Evolutionary conservation across 1,139 yeast species (phyloP), one percentile per base, ranked within the genome.

Genomic region (Nakaseomyces uthaithaninus): DNA sequence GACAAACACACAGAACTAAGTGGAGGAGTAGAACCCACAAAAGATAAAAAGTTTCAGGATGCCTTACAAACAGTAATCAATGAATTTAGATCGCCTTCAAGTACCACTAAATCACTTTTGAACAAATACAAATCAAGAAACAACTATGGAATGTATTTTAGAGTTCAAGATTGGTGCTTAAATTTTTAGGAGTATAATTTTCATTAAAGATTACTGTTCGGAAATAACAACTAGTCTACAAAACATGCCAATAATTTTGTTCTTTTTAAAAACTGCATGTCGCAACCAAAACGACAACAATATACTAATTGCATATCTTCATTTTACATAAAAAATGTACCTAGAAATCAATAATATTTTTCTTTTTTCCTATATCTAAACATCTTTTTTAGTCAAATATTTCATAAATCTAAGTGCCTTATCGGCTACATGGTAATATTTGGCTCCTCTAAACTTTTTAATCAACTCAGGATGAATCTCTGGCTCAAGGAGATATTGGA

Each of bases 1-100:
- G 81, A 80, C 11, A 85, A 86, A 53, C 70, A 86, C 49, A 72
- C 77, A 38, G 94, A 85, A 60, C 89, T 86, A 62, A 78, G 93
- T 27, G 95, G 95, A 9, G 95, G 93, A 9, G 42, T 54, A n/a
- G 51, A 49, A 37, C 45, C 54, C 5, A 36, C 42, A 12, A 39
- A 30, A 11, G 22, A 37, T 10, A 15, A 20, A 8, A 31, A 30
- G 12, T 37, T 37, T 15, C 15, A 28, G 11, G 28, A 37, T 22
- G 20, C 27, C 8, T 22, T 37, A 25, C 27, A 23, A 18, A 28
- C 26, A 4, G 10, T 37, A 11, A 22, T 37, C 17, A 23, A 24
- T 7, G 39, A 37, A 12, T 31, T 31, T 20, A 20, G 10, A n/a
- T 36, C 42, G 3, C 62, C 63, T 33, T 44, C 59, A 2, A 55